Evolutionary conservation across 2,329 filamentous ascomycete species (phyloP).

Genomic region (Botrytis medusae): DNA sequence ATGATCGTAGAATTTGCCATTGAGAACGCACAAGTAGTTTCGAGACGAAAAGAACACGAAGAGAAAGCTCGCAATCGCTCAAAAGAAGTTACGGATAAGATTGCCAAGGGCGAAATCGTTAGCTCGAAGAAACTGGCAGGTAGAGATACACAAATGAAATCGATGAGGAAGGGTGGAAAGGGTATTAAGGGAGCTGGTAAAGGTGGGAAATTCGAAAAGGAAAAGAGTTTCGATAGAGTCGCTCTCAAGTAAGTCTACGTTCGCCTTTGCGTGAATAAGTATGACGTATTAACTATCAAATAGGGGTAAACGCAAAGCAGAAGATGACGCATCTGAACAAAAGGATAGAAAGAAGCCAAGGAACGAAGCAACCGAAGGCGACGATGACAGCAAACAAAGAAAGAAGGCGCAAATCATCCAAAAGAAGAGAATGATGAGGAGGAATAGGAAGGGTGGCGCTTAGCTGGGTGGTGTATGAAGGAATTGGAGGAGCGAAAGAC

Average conservation of each 20-base stretch:
- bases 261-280: background rate
- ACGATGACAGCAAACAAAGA: constrained; percentile 55
- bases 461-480: background rate
- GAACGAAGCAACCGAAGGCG: constrained; percentile 34
- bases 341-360: constrained; percentile 21
- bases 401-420: constrained; percentile 77
- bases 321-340: constrained; percentile 12
- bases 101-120: constrained; percentile 36
- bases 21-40: constrained; percentile 95
- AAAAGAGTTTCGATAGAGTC: constrained; percentile 33
- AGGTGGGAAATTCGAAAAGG: constrained; percentile 28
- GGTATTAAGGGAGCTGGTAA: constrained; percentile 27
- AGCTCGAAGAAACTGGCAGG: constrained; percentile 39
- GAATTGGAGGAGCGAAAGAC: background rate
- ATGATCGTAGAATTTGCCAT: constrained; percentile 97
- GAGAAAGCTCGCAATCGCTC: constrained; percentile 49
- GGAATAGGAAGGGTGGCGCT: constrained; percentile 45
- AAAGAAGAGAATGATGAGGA: constrained; percentile 77
- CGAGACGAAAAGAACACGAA: constrained; percentile 68
- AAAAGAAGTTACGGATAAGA: constrained; percentile 40
- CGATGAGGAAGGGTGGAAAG: constrained; percentile 41
- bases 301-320: constrained; percentile 25
- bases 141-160: constrained; percentile 40
- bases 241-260: constrained; percentile 18
- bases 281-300: background rate